Conservation (phyloP, 768 basidiomycete species). For the Russula griseocarnosa region DNA sequence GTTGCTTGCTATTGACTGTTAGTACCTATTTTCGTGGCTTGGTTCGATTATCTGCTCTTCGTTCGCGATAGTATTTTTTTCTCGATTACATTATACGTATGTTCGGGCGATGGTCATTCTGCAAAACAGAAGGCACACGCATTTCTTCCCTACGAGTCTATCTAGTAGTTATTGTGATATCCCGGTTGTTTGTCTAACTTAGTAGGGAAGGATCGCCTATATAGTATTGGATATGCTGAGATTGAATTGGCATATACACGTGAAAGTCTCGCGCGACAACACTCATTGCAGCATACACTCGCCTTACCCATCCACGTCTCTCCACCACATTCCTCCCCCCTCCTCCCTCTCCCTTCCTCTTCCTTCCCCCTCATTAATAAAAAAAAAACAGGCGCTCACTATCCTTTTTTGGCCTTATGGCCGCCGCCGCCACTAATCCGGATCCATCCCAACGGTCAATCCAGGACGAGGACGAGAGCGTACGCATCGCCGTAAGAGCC, state of each 20-base stretch:
- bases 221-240: constrained; percentile 20
- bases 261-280: constrained; percentile 8
- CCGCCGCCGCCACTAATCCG: constrained; percentile 15
- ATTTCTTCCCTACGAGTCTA: constrained; percentile 8
- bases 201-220: constrained; percentile 17
- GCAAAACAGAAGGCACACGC: constrained; percentile 21
- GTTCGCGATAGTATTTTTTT: constrained; percentile 21
- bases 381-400: constrained; percentile 6
- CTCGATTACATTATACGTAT: constrained; percentile 26
- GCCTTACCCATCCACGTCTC: neutral
- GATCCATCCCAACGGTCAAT: constrained; percentile 30
- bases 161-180: constrained; percentile 11
- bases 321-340: neutral
- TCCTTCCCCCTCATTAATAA: neutral
- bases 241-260: constrained; percentile 14
- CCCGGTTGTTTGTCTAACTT: constrained; percentile 1
- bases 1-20: constrained; percentile 19
- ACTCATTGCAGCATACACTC: neutral
- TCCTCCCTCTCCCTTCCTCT: neutral
- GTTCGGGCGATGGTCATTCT: constrained; percentile 24
- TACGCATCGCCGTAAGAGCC: constrained; percentile 72
- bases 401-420: constrained; percentile 12
- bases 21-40: constrained; percentile 18
- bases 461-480: constrained; percentile 66
- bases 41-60: constrained; percentile 15